Evolutionary conservation across 495 filamentous ascomycete genomes (phyloP).

Genomic region (Aspergillus cristatus): DNA sequence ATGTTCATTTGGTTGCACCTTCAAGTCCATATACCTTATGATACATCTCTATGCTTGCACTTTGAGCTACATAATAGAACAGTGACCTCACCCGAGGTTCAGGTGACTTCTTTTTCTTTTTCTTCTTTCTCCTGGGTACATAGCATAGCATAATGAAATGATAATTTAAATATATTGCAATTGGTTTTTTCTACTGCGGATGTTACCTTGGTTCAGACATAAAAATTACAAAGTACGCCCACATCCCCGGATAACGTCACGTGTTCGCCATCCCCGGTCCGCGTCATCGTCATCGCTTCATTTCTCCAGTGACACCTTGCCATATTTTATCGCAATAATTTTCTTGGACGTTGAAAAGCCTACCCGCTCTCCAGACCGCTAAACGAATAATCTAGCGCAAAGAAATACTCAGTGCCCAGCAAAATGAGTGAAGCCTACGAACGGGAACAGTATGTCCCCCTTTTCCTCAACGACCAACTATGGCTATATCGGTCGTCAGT

Average conservation of each 20-base stretch:
- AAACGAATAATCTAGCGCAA: too few relatives aligned
- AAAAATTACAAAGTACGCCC: too few relatives aligned
- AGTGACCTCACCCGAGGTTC: neutral
- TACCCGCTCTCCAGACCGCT: too few relatives aligned
- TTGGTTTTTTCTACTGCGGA: too few relatives aligned
- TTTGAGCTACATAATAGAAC: too few relatives aligned
- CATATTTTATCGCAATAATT: neutral
- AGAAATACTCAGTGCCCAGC: slow-evolving; percentile 1
- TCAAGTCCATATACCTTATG: slow-evolving; percentile 3
- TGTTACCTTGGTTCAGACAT: too few relatives aligned
- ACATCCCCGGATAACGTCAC: slow-evolving; percentile 1
- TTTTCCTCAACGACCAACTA: slow-evolving; percentile 1
- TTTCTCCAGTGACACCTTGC: neutral
- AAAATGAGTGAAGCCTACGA: slow-evolving; percentile 93
- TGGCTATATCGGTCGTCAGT: too few relatives aligned
- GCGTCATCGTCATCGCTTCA: neutral
- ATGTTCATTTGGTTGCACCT: neutral
- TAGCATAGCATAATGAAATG: too few relatives aligned
- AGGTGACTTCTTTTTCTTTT: neutral
- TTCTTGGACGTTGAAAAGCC: too few relatives aligned
- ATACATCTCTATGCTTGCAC: slow-evolving; percentile 9
- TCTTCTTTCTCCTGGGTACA: neutral
- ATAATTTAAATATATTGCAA: too few relatives aligned
- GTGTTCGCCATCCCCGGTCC: slow-evolving; percentile 1
- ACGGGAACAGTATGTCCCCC: slow-evolving; percentile 58